A percentile compares a stretch with the other conserved stretches of the same genome.
Evolutionary conservation across 352 stramenopile species (phyloP).

Genomic region (Phytophthora aleatoria): DNA sequence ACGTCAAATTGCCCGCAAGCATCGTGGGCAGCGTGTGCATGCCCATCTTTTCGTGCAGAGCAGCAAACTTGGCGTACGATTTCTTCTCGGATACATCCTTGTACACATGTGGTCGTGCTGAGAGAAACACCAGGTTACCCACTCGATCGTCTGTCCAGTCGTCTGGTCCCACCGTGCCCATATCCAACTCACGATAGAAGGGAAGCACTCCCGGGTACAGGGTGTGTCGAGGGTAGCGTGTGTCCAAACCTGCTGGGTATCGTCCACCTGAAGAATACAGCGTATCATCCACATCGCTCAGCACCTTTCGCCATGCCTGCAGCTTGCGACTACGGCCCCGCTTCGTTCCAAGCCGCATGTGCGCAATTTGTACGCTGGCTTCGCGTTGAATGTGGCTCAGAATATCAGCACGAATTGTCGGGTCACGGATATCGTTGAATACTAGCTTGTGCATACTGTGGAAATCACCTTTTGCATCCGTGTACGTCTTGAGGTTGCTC

Average conservation of each 20-base stretch:
- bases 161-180: constrained; percentile 90
- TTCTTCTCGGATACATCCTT: constrained; percentile 98
- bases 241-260: constrained; percentile 96
- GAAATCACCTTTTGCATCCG: constrained; percentile 96
- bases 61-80: constrained; percentile 97
- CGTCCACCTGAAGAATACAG: constrained; percentile 94
- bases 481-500: constrained; percentile 96
- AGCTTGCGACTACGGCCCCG: constrained; percentile 74
- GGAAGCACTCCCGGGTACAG: constrained; percentile 98
- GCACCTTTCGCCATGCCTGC: constrained; percentile 97
- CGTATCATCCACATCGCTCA: constrained; percentile 99
- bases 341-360: constrained; percentile 92
- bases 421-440: constrained; percentile 95
- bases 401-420: constrained; percentile 91
- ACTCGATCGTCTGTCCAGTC: constrained; percentile 89
- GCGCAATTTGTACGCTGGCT: constrained; percentile 92
- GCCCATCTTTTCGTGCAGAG: constrained; percentile 89
- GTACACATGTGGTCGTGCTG: constrained; percentile 98
- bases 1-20: constrained; percentile 94
- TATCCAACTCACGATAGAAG: constrained; percentile 98
- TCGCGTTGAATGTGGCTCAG: constrained; percentile 96
- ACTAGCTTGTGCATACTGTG: constrained; percentile 98
- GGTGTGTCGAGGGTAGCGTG: constrained; percentile 90
- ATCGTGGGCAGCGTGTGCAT: constrained; percentile 97
- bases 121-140: constrained; percentile 98